Evolutionary conservation across 306 rosid species (phyloP), one percentile per base, ranked within the genome.

Genomic region (Casuarina cunninghamiana): DNA sequence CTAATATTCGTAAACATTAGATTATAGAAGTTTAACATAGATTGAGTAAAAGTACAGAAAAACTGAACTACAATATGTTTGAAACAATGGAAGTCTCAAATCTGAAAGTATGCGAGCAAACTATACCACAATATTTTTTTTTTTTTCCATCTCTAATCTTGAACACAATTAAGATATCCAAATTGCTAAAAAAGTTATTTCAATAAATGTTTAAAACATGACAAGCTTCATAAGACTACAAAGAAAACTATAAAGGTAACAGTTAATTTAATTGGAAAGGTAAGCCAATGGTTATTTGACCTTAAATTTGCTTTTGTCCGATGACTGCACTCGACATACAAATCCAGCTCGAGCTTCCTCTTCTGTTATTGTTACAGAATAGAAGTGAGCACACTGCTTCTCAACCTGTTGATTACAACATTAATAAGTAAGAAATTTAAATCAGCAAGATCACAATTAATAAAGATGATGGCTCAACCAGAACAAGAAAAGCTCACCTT

Each of bases 221-320:
- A 3, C 42, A 60, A 41, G 48, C 71, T 41, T 41, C 71, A 66
- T 9, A 66, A 66, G 49, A 42, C 46, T 66, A 66, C 7, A 42
- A 75, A 74, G 19, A 54, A 71, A 78, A 67, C 61, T 54, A 32
- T 35, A 66, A 51, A 49, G 73, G 69, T 43, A 69, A 16, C 6
- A 69, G 48, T 38, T 39, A 79, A 49, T 67, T 78, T 74, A 5
- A 78, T 39, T 62, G 68, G 32, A 74, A 10, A 66, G 72, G 60
- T 43, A 54, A 19, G 50, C 38, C 44, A 69, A n/a, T 74, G 65
- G 84, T 49, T 75, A 45, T 75, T 78, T 77, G 79, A 96, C 99
- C 99, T 96, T 96, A 79, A 96, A 93, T 86, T 96, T 96, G 96
- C 99, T 96, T 87, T 89, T 93, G 83, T 93, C 99, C 6, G 96